These are phyloP conservation scores for Xylaria sp. DNA, from an alignment of 2,329 filamentous ascomycete genomes.

Conservation along the genomic window DNA sequence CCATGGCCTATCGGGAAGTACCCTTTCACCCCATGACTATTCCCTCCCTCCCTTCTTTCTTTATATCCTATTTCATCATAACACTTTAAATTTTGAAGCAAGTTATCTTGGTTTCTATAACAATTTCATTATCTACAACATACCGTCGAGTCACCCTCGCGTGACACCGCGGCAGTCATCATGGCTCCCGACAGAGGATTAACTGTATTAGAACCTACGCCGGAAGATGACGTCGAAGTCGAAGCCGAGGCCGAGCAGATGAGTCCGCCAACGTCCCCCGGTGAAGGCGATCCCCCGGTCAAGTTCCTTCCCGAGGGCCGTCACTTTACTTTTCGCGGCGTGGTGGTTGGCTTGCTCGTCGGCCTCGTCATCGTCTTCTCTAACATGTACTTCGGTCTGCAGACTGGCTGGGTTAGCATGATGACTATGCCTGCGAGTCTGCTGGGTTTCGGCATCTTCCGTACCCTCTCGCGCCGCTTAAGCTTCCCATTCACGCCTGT, in stretches of 20 bases:
- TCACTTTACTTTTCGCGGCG: constrained; percentile 86
- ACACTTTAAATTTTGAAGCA: neutral
- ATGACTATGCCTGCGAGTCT: constrained; percentile 98
- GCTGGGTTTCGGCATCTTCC: constrained; percentile 95
- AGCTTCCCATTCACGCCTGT: constrained; percentile 88
- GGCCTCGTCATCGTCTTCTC: constrained; percentile 94
- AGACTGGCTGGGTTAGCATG: constrained; percentile 77
- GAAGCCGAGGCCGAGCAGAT: constrained; percentile 18
- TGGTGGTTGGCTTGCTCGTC: constrained; percentile 82
- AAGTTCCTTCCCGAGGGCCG: constrained; percentile 56
- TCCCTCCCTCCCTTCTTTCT: neutral
- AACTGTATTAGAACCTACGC: constrained; percentile 15
- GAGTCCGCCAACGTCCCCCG: constrained; percentile 16
- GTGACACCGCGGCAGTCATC: neutral
- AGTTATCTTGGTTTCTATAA: neutral
- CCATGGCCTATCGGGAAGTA: constrained; percentile 15
- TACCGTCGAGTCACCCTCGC: neutral
- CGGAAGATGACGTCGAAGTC: constrained; percentile 24
- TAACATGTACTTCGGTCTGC: constrained; percentile 98
- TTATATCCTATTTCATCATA: constrained; percentile 7
- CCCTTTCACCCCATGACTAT: neutral
- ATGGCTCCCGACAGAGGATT: constrained; percentile 48
- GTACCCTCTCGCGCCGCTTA: constrained; percentile 76
- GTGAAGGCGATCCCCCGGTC: constrained; percentile 32
- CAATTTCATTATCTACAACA: neutral